Conservation (phyloP, 306 rosid species). For the Lotus japonicus region DNA sequence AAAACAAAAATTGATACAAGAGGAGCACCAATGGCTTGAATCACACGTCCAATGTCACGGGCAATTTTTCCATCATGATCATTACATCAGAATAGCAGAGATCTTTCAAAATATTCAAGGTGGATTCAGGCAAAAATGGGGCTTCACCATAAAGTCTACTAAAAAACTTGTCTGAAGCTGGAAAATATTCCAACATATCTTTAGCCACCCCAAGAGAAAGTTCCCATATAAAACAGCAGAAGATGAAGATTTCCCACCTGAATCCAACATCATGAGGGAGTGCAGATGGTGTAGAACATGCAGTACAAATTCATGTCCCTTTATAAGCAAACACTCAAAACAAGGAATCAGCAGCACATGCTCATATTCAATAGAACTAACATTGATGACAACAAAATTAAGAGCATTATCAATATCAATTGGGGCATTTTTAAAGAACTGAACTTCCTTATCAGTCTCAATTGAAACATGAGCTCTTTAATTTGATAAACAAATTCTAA, state of each 20-base stretch:
- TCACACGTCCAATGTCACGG: conserved; percentile 86
- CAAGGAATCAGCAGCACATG: too few species aligned
- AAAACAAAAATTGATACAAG: too few species aligned
- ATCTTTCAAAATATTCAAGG: conserved; percentile 61
- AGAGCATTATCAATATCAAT: too few species aligned
- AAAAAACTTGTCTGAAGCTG: conserved; percentile 91
- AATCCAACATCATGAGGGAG: conserved; percentile 46
- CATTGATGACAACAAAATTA: too few species aligned
- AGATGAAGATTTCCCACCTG: conserved; percentile 51
- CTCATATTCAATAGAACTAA: too few species aligned
- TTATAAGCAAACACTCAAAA: too few species aligned
- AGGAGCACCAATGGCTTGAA: conserved; percentile 98
- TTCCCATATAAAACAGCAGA: conserved; percentile 64
- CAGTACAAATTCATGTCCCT: conserved; percentile 94
- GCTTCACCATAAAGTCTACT: conserved; percentile 95
- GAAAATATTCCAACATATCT: conserved; percentile 71
- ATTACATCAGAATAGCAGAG: conserved; percentile 69
- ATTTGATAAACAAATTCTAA: too few species aligned
- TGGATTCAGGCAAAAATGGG: conserved; percentile 76
- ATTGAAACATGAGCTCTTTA: too few species aligned
- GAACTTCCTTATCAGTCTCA: too few species aligned
- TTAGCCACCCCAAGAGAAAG: conserved; percentile 83
- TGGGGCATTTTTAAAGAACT: too few species aligned
- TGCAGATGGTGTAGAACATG: conserved; percentile 85
- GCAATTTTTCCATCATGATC: conserved; percentile 59